Evolutionary conservation across 306 rosid species (phyloP).

Genomic region (Nissolia schottii): DNA sequence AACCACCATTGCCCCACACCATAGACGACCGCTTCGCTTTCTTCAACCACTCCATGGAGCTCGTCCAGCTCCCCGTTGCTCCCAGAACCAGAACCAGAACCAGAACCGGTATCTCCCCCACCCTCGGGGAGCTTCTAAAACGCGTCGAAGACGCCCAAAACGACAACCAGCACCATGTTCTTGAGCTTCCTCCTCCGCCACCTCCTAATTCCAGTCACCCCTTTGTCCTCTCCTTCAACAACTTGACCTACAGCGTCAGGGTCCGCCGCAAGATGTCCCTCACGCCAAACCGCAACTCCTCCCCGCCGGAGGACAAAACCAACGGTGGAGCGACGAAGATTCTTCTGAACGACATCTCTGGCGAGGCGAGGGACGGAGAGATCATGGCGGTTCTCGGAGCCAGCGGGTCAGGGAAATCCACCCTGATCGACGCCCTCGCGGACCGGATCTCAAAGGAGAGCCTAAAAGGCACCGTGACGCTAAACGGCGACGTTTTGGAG

Average conservation of each 20-base stretch:
- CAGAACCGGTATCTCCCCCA: constrained; percentile 23
- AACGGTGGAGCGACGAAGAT: constrained; percentile 29
- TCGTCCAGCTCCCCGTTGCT: constrained; percentile 16
- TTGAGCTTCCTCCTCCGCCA: constrained; percentile 23
- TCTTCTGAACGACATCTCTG: constrained; percentile 67
- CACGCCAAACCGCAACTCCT: neutral
- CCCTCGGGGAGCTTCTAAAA: constrained; percentile 70
- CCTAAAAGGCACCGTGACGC: constrained; percentile 51
- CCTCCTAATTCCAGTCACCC: constrained; percentile 31
- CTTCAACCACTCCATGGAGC: constrained; percentile 56
- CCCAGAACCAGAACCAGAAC: neutral
- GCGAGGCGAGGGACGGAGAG: constrained; percentile 88
- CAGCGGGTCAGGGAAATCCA: constrained; percentile 91
- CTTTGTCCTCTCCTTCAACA: constrained; percentile 61
- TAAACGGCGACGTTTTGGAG: constrained; percentile 61
- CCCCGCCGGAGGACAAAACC: neutral
- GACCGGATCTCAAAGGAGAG: constrained; percentile 72
- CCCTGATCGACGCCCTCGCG: constrained; percentile 84
- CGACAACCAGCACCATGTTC: constrained; percentile 24
- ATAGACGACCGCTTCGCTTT: constrained; percentile 23
- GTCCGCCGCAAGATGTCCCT: constrained; percentile 36
- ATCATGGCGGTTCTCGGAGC: constrained; percentile 95
- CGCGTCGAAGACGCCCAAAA: constrained; percentile 63
- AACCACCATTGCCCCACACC: constrained; percentile 1
- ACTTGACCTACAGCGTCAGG: constrained; percentile 66